Percentiles rank a stretch among this genome's conserved stretches.
phyloP scores from a whole-genome alignment of 169 alveolate genomes.

The Haemoproteus tartakovskyi region DNA sequence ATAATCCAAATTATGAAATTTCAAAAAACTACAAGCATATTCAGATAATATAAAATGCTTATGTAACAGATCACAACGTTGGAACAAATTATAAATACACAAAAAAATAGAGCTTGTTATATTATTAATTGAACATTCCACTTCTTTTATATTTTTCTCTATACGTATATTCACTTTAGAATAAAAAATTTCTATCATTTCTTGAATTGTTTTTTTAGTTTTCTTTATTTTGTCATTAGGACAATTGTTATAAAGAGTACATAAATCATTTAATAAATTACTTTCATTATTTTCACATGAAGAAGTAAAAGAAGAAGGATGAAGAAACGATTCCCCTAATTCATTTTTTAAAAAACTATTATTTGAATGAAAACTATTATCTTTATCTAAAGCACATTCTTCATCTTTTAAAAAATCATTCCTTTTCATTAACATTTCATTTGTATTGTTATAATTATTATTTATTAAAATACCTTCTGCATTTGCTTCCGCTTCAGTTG shows the following conservation, averaged over 20 bases:
- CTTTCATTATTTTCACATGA: too few relatives aligned
- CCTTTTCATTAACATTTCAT: not conserved
- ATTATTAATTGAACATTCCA: slow-evolving; percentile 32
- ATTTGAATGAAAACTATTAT: not conserved
- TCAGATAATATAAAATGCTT: slow-evolving; percentile 29
- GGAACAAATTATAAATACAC: slow-evolving; percentile 16
- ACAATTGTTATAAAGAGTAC: too few relatives aligned
- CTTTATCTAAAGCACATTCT: not conserved
- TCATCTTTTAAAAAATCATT: not conserved
- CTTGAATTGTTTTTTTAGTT: slow-evolving; percentile 23
- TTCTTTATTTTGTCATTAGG: not conserved
- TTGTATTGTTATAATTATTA: too few relatives aligned
- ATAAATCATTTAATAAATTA: too few relatives aligned
- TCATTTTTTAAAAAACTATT: not conserved
- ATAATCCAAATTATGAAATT: slow-evolving; percentile 13
- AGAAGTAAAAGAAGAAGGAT: too few relatives aligned
- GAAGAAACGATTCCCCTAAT: not conserved
- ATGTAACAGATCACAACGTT: slow-evolving; percentile 5
- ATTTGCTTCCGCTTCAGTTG: not conserved
- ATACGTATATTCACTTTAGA: slow-evolving; percentile 35
- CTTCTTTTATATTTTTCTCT: slow-evolving; percentile 25
- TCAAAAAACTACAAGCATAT: slow-evolving; percentile 46
- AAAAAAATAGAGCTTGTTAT: slow-evolving; percentile 34
- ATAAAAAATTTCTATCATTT: slow-evolving; percentile 31
- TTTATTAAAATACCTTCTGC: not conserved